Percentiles rank a stretch among this genome's conserved stretches.
Conservation (phyloP, 2,329 filamentous ascomycete species). For the Lasiodiplodia sp. region DNA sequence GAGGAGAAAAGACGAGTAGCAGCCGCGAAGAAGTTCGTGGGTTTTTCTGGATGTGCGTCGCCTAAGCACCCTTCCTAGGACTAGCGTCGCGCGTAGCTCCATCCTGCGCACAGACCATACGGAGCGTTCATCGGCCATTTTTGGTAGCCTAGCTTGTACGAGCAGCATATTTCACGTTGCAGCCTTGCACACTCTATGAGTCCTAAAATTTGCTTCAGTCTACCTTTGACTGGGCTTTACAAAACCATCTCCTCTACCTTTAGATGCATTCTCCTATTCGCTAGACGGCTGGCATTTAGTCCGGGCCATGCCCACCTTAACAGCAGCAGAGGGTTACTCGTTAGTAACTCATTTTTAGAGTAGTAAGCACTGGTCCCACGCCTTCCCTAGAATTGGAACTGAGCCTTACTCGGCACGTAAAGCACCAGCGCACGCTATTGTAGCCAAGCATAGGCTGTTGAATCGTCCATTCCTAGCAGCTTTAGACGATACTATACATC, state of each 20-base stretch:
- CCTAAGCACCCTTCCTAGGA: not conserved
- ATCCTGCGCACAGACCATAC: not conserved
- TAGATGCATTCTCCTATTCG: not conserved
- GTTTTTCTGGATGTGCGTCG: constrained; percentile 16
- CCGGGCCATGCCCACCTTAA: not conserved
- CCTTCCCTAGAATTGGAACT: not conserved
- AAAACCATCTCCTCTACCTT: not conserved
- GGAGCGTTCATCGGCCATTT: not conserved
- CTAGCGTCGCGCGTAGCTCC: not conserved
- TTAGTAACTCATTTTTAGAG: not conserved
- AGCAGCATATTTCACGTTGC: not conserved
- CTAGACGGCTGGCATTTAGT: not conserved
- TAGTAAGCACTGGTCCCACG: not conserved
- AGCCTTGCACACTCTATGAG: not conserved
- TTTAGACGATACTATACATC: constrained; percentile 12
- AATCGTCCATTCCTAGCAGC: not conserved
- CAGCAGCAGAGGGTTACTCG: not conserved
- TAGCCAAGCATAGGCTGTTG: not conserved
- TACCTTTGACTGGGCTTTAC: not conserved
- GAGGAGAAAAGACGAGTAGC: constrained; percentile 11
- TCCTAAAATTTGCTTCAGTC: not conserved
- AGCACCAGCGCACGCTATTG: not conserved
- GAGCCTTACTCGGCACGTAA: not conserved
- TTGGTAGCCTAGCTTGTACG: not conserved
- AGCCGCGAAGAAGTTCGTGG: constrained; percentile 14